phyloP scores from a whole-genome alignment of 306 rosid species.

The Erythrophleum fordii region DNA sequence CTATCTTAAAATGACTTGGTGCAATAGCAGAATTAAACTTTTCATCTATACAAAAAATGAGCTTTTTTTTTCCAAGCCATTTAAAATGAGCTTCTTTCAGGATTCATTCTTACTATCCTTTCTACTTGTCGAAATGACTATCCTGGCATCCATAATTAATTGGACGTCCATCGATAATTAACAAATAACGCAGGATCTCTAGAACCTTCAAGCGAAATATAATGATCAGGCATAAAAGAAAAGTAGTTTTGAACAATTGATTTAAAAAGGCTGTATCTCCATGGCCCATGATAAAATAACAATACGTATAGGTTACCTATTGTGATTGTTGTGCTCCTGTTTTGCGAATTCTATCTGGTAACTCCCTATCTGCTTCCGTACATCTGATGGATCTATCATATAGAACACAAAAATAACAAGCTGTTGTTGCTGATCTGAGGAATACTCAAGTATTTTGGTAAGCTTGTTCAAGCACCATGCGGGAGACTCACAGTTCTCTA shows the following conservation, averaged over 20 bases:
- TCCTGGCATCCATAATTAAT: neutral
- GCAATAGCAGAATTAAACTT: neutral
- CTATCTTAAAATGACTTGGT: neutral
- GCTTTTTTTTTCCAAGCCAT: neutral
- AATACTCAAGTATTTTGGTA: neutral
- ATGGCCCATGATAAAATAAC: too few relatives aligned
- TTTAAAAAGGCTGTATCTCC: neutral
- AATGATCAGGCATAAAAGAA: neutral
- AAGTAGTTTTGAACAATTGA: neutral
- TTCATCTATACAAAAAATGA: neutral
- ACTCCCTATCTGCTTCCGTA: neutral
- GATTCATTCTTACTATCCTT: neutral
- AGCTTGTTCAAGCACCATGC: neutral
- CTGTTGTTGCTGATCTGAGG: neutral
- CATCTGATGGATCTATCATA: neutral
- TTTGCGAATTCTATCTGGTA: neutral
- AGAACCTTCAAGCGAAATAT: neutral
- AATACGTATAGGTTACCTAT: neutral
- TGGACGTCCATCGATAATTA: neutral
- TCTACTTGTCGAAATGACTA: neutral
- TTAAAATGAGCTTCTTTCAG: neutral
- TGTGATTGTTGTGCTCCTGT: neutral
- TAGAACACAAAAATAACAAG: neutral
- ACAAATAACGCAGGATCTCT: neutral
- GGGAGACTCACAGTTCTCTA: neutral